Base-by-base conservation (phyloP, 768 basidiomycete genomes). In the Lactarius akahatsu region DNA sequence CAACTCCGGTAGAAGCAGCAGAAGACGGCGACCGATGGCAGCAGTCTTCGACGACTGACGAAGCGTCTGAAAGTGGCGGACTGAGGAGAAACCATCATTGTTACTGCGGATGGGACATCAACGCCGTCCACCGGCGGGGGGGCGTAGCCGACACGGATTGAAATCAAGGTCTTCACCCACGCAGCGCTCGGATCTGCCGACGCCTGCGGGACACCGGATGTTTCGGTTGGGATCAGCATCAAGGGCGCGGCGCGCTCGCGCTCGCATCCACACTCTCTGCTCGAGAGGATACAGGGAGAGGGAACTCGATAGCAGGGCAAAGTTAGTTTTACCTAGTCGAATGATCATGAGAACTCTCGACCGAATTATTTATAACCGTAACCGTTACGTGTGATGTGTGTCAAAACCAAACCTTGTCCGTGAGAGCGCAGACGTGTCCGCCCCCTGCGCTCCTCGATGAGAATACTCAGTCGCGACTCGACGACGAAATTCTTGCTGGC, bases 201-300 rank as follows among this genome's bases (percentile, higher is more conserved):
- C 45, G 16, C 20, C 56, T 41, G 20, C 47, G 52, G 62, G 41
- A n/a, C 54, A 3, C 41, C 52, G 20, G 40, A 59, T 13, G 4
- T 43, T 30, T 18, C 50, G n/a, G 23, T 56, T 10, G 61, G 69
- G 18, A 57, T 69, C 18, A 64, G 68, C 28, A 69, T 69, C 54
- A 71, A 69, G 45, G 68, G 70, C 1, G 70, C 68, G n/a, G n/a
- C n/a, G n/a, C n/a, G n/a, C n/a, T n/a, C 13, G 68, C 68, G 30
- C 62, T 28, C 52, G 15, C 63, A 50, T 45, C 50, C 67, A 2
- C 40, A 69, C 16, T 63, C 69, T 47, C 41, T 69, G 2, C 64
- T 66, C 13, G 64, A 65, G 64, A 65, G 70, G 50, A 66, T 69
- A 63, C 67, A 69, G 16, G 56, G 60, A 16, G 63, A 68, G 5